These are phyloP conservation scores for Suhomyces choctaworum DNA, from an alignment of 1,139 yeast genomes.

Conservation along the genomic window DNA sequence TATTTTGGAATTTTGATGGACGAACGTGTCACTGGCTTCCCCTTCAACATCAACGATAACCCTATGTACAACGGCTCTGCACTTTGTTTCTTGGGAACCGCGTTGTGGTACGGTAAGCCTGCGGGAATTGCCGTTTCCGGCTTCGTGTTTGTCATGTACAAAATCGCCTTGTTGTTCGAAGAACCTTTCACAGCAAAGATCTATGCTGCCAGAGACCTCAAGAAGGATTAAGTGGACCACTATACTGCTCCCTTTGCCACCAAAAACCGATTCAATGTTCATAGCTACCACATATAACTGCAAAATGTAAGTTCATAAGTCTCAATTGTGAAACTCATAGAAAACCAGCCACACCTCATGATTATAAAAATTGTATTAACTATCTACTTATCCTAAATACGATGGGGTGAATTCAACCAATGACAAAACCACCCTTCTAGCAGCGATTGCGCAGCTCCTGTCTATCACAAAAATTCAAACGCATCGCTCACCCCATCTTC, in stretches of 20 bases:
- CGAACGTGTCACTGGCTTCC: conserved; percentile 88
- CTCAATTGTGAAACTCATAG: too few species aligned
- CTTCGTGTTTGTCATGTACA: conserved; percentile 79
- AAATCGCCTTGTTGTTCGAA: conserved; percentile 80
- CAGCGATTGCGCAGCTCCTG: not conserved
- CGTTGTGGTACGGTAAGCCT: conserved; percentile 85
- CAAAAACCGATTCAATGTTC: not conserved
- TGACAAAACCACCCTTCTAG: too few species aligned
- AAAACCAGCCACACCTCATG: too few species aligned
- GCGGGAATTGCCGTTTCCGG: conserved; percentile 75
- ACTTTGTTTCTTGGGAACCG: conserved; percentile 85
- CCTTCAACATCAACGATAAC: conserved; percentile 84
- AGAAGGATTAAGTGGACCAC: conserved; percentile 4
- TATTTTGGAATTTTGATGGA: conserved; percentile 95
- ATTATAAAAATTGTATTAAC: too few species aligned
- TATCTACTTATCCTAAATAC: too few species aligned
- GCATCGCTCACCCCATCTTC: conserved; percentile 29
- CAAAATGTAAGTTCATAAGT: too few species aligned
- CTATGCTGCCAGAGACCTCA: conserved; percentile 62
- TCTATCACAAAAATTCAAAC: conserved; percentile 25
- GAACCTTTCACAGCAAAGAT: conserved; percentile 95
- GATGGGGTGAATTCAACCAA: too few species aligned
- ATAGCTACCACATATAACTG: too few species aligned
- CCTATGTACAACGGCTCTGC: conserved; percentile 98
- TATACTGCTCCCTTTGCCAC: too few species aligned